phyloP scores from a whole-genome alignment of 164 flowering plant species.

The Kalanchoe fedtschenkoi region DNA sequence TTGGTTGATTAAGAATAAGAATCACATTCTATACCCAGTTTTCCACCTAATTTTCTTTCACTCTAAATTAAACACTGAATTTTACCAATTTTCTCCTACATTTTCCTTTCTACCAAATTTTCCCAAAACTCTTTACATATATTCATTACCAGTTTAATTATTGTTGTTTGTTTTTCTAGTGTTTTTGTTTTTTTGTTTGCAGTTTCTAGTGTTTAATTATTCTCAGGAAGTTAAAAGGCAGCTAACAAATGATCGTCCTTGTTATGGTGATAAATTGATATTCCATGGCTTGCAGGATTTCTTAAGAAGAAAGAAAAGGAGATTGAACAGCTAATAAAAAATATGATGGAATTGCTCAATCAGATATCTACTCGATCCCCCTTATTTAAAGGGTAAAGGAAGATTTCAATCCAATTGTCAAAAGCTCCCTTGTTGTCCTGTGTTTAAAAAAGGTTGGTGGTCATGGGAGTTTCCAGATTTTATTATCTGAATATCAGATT shows the following conservation, averaged over 20 bases:
- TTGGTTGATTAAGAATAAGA: no score
- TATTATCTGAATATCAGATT: not conserved
- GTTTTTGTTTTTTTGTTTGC: no score
- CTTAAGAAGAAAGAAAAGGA: constrained; percentile 40
- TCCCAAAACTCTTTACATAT: no score
- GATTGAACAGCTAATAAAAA: constrained; percentile 43
- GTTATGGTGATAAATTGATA: constrained; percentile 24
- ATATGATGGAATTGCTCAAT: constrained; percentile 63
- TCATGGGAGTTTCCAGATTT: not conserved
- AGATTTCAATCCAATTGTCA: constrained; percentile 15
- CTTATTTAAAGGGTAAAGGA: constrained; percentile 24
- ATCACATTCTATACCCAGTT: no score
- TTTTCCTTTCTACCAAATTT: no score
- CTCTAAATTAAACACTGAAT: no score
- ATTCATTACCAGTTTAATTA: no score
- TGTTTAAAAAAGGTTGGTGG: constrained; percentile 59
- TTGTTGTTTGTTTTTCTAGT: no score
- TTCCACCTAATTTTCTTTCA: no score
- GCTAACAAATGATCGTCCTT: constrained; percentile 9
- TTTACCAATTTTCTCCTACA: no score
- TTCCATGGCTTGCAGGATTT: constrained; percentile 64
- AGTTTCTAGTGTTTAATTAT: no score
- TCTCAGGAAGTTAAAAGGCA: constrained; percentile 20
- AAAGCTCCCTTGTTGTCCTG: constrained; percentile 50
- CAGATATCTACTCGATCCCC: constrained; percentile 54